phyloP scores from a whole-genome alignment of 2,329 filamentous ascomycete species.

The Grosmannia huntii region DNA sequence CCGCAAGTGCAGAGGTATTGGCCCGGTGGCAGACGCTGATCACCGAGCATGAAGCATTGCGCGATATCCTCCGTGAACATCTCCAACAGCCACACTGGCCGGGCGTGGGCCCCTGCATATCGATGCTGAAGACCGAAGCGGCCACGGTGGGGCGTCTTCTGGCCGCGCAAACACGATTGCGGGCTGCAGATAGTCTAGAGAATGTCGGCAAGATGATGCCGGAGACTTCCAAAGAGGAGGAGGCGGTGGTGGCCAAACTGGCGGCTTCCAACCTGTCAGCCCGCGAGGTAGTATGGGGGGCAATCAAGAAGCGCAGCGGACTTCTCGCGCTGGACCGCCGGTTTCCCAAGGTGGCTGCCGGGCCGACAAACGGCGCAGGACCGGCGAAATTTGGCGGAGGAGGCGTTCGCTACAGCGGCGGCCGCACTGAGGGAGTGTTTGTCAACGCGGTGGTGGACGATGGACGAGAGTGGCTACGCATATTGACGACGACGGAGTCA shows the following conservation, averaged over 20 bases:
- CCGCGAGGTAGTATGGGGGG: conserved; percentile 14
- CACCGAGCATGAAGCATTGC: conserved; percentile 8
- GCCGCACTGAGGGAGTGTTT: conserved; percentile 9
- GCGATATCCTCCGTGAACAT: conserved; percentile 4
- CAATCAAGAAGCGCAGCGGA: conserved; percentile 18
- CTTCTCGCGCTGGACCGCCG: conserved; percentile 18
- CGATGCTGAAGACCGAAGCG: conserved; percentile 7
- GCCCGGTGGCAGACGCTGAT: conserved; percentile 8
- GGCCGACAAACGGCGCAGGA: background rate
- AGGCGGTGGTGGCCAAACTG: background rate
- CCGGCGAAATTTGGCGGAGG: background rate
- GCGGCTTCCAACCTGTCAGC: conserved; percentile 9
- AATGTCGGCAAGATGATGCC: too few relatives aligned
- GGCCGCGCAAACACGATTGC: background rate
- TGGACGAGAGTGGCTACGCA: conserved; percentile 21
- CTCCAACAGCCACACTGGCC: conserved; percentile 9
- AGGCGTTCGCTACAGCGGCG: background rate
- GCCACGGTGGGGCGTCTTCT: background rate
- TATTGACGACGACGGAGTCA: conserved; percentile 18
- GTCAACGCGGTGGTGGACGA: conserved; percentile 22
- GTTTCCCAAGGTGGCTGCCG: conserved; percentile 6
- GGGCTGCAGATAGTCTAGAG: background rate
- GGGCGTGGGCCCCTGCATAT: conserved; percentile 9
- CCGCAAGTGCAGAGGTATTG: background rate
- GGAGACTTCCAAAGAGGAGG: background rate